Base-by-base conservation (phyloP, 805 yeast genomes). In the Tetrapisispora pingtungensis region DNA sequence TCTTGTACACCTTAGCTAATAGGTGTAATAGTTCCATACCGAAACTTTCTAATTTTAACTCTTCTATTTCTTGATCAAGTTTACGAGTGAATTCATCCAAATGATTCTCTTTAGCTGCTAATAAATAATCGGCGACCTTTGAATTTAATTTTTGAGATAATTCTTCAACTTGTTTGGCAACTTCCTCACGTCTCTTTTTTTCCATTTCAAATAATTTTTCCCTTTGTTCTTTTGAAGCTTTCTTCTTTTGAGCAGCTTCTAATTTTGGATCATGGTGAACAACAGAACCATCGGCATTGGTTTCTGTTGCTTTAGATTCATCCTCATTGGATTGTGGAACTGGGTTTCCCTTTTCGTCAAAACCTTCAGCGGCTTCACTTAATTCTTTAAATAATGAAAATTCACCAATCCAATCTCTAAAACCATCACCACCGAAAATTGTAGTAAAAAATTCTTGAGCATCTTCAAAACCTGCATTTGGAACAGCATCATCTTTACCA, bases 11-110 rank as follows among this genome's bases (percentile, higher is more conserved):
- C 48, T 74, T 74, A 17, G 97, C 97, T 49, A 93, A 82, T 17
- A 90, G 69, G 52, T 82, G 88, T 51, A 90, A 68, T 41, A 93
- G 71, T 65, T 90, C 95, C 41, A 90, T 66, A 13, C 99, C 99
- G 67, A 93, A 93, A 43, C 96, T 85, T 70, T 93, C 98, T 74
- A 87, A 77, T 63, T 93, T 93, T 59, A 93, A 69, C 49, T 84
- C 84, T 52, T 84, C 89, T 36, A 84, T 75, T 57, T 84, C 93
- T 44, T 69, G 67, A 33, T 67, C 64, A 26, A 84, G 67, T 51
- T 78, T 77, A 12, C 55, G 54, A n/a, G 61, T 65, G 56, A 76
- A 83, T 7, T 70, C 71, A 7, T 62, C 65, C 33, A 77, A 57
- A 14, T 78, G 75, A 26, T 74, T 59, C 26, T 72, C 71, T 41